Base-by-base conservation (phyloP, 169 alveolate genomes). In the Pseudocohnilembus persalinus region DNA sequence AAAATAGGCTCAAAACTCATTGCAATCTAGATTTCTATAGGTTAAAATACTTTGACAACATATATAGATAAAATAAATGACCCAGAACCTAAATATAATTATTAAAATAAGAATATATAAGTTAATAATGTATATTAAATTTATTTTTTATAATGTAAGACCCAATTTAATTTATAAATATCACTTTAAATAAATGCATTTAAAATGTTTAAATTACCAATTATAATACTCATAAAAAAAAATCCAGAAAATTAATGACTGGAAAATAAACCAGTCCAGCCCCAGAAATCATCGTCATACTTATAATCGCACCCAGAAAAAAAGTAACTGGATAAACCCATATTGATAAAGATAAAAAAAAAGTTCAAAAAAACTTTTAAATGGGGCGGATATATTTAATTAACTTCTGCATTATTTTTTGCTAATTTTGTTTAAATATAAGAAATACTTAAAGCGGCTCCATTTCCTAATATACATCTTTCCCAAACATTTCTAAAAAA, bases 381-480 rank as follows among this genome's bases (percentile, higher is more conserved):
- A 27, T 65, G 77, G n/a, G 89, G 89, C 63, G 89, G 89, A 34
- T 76, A 84, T 29, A 72, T 81, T 31, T 29, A 76, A n/a, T 83
- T 79, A 24, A 76, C 31, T 29, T 77, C 80, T 65, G 64, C 32
- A 73, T 79, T 77, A 31, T 73, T 77, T 29, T 77, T 77, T 27
- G 68, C 28, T 72, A 84, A 35, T 68, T 79, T 81, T 15, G 74
- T 73, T 24, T 76, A 35, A 6, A 84, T 76, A 35, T 34, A 76
- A 28, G 83, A 73, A 1, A 81, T 72, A 26, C 30, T 31, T 31
- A 84, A 49, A 32, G 89, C 72, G 6, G 82, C 77, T 30, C 73
- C 35, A 77, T 84, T 77, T 73, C 89, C 89, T 63, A 84, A 76
- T 11, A 84, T 31, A 28, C 76, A 32, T 84, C 89, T 84, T 72